Percentiles rank a stretch among this genome's conserved stretches.
Evolutionary conservation across 73 alveolate species (phyloP).

Genomic region (Halteria grandinella): DNA sequence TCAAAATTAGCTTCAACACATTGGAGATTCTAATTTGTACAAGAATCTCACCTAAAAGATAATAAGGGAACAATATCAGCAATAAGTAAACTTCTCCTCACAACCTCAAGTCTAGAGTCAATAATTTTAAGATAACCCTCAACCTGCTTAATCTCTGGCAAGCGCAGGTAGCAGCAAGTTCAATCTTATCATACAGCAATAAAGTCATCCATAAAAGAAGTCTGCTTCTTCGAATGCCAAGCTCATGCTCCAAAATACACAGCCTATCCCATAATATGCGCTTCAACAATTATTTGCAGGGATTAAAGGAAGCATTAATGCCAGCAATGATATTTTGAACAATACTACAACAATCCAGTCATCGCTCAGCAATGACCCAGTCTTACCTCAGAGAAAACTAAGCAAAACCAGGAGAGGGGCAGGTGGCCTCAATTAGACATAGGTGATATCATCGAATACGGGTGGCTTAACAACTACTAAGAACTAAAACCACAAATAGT

Average conservation of each 20-base stretch:
- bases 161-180: conserved; percentile 15
- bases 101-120: too few relatives aligned
- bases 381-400: too few relatives aligned
- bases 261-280: neutral
- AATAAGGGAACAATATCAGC: conserved; percentile 18
- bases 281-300: neutral
- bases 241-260: too few relatives aligned
- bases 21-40: conserved; percentile 34
- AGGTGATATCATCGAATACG: neutral
- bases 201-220: too few relatives aligned
- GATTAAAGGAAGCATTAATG: neutral
- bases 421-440: neutral
- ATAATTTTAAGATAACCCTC: neutral
- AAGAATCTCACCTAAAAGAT: conserved; percentile 39
- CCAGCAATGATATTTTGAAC: neutral
- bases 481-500: conserved; percentile 23
- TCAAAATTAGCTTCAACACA: conserved; percentile 12
- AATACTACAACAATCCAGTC: neutral
- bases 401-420: too few relatives aligned
- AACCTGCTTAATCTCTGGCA: neutral
- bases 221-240: too few relatives aligned
- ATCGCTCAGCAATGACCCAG: neutral
- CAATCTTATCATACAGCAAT: conserved; percentile 5
- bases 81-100: too few relatives aligned
- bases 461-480: conserved; percentile 5